Conservation (phyloP, 1,284 basidiomycete species). For the Rhodotorula mucilaginosa region DNA sequence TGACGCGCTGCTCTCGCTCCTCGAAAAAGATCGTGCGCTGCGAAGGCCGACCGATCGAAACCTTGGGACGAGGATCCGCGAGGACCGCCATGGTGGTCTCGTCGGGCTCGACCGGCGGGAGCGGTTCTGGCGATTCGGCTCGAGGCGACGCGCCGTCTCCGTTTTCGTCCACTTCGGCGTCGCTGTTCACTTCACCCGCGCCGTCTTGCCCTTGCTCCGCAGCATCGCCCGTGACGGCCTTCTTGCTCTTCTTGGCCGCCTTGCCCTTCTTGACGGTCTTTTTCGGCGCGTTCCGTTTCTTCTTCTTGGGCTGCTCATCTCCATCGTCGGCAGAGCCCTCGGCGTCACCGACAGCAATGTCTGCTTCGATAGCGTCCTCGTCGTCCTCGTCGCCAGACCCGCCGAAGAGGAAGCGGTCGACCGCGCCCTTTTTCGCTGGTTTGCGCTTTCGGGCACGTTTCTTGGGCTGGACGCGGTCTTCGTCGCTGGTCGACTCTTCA, state of each 20-base stretch:
- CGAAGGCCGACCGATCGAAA: constrained; percentile 23
- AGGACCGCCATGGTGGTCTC: constrained; percentile 34
- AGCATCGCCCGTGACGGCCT: neutral
- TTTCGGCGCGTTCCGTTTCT: constrained; percentile 5
- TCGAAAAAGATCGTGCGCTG: constrained; percentile 23
- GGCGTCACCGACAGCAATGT: neutral
- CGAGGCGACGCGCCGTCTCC: neutral
- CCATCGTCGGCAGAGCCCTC: neutral
- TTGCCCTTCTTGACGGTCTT: neutral
- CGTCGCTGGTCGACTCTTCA: constrained; percentile 3
- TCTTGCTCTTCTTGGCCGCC: neutral
- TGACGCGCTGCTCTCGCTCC: constrained; percentile 6
- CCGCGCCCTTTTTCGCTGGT: neutral
- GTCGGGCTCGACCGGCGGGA: constrained; percentile 23
- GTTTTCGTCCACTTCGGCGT: neutral
- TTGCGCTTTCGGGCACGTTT: neutral
- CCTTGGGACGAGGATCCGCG: constrained; percentile 15
- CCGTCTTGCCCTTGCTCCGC: neutral
- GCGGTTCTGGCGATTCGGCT: neutral
- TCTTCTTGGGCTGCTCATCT: neutral
- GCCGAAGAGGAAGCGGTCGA: neutral
- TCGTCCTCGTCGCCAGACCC: constrained; percentile 36
- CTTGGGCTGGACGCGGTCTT: constrained; percentile 1
- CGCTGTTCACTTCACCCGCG: neutral
- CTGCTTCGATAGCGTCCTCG: constrained; percentile 42